These are phyloP conservation scores for Penicillium psychrosexuale DNA, from an alignment of 2,329 filamentous ascomycete species.

Conservation along the genomic window DNA sequence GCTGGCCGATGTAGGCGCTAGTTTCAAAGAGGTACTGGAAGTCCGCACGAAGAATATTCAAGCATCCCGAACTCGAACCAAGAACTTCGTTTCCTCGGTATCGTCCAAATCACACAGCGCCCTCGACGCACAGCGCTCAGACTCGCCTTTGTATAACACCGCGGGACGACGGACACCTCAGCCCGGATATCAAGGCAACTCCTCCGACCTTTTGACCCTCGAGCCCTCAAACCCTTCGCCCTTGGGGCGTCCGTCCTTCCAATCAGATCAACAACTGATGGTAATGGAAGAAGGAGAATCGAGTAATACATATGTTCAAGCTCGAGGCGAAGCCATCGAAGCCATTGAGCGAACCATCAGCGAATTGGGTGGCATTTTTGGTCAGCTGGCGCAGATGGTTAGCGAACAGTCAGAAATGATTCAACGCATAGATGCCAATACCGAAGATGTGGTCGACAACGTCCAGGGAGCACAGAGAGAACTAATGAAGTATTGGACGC, in stretches of 20 bases:
- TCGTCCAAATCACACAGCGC: constrained; percentile 68
- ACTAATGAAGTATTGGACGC: constrained; percentile 92
- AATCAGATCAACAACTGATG: constrained; percentile 81
- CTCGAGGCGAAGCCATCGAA: constrained; percentile 92
- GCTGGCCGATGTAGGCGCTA: constrained; percentile 85
- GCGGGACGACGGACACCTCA: constrained; percentile 66
- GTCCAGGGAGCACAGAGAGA: constrained; percentile 95
- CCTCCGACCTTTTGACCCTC: constrained; percentile 71
- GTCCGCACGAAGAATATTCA: constrained; percentile 97
- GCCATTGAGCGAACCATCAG: constrained; percentile 93
- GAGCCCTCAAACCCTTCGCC: constrained; percentile 62
- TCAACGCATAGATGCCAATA: constrained; percentile 93
- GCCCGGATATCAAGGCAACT: constrained; percentile 49
- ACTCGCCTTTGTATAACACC: constrained; percentile 82
- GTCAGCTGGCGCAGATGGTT: constrained; percentile 93
- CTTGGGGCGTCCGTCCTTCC: constrained; percentile 47
- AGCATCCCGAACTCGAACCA: constrained; percentile 83
- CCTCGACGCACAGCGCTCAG: constrained; percentile 66
- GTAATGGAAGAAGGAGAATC: constrained; percentile 91
- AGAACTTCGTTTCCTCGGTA: constrained; percentile 93
- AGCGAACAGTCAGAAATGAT: constrained; percentile 98
- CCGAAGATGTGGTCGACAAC: constrained; percentile 96
- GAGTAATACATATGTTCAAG: constrained; percentile 84
- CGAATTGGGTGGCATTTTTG: constrained; percentile 88
- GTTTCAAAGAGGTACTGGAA: constrained; percentile 97